Evolutionary conservation across 2,329 filamentous ascomycete species (phyloP).

Genomic region (Xylaria sp.): DNA sequence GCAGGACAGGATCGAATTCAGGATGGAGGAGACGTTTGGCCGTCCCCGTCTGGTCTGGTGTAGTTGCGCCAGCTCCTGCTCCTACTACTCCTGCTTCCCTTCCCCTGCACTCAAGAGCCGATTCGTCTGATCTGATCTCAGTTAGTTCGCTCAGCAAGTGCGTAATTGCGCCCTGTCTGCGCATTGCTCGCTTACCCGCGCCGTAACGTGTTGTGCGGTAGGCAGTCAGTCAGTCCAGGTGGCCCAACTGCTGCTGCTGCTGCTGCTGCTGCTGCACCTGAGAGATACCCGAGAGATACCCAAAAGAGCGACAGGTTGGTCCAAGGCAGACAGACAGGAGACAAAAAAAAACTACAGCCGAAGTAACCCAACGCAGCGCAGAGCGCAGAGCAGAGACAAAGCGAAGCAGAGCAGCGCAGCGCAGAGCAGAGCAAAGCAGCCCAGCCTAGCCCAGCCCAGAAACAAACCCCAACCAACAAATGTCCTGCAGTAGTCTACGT

Average conservation of each 20-base stretch:
- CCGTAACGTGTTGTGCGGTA: constrained; percentile 5
- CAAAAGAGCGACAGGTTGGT: not conserved
- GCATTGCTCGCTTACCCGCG: not conserved
- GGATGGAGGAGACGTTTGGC: constrained; percentile 7
- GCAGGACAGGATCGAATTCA: constrained; percentile 7
- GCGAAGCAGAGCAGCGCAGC: not conserved
- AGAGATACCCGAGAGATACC: not conserved
- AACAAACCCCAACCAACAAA: not conserved
- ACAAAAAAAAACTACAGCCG: not conserved
- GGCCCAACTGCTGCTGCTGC: no score
- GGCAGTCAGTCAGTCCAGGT: not conserved
- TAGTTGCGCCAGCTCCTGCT: constrained; percentile 8
- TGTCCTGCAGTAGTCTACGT: not conserved
- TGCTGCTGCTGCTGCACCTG: no score
- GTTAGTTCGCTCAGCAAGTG: not conserved
- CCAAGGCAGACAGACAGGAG: not conserved
- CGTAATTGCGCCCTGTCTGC: not conserved
- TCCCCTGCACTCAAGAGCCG: not conserved
- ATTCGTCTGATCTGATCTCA: constrained; percentile 8
- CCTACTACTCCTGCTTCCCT: constrained; percentile 3
- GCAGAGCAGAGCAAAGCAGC: not conserved
- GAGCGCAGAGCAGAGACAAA: not conserved
- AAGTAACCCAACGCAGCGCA: not conserved
- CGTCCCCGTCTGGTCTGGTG: constrained; percentile 6
- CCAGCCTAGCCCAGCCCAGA: not conserved